These are phyloP conservation scores for Bolboschoenoplectus hybrid DNA, from an alignment of 202 grass and related monocot genomes.

Conservation along the genomic window DNA sequence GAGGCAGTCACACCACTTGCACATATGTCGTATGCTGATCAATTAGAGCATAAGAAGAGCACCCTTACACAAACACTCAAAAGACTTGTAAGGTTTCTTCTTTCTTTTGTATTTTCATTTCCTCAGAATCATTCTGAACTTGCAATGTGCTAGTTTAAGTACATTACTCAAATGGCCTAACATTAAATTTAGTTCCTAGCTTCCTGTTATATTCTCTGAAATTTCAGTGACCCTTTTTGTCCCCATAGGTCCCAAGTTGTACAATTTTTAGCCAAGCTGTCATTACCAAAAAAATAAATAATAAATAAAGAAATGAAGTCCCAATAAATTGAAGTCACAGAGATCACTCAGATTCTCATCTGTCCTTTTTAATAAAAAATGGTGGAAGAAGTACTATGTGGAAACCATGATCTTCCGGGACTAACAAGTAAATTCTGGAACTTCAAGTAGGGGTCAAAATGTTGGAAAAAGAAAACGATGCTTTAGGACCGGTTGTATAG, in stretches of 20 bases:
- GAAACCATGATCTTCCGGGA: background rate
- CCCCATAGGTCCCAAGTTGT: background rate
- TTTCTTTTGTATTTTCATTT: slow-evolving; percentile 21
- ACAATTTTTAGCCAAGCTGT: background rate
- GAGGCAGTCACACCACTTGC: slow-evolving; percentile 87
- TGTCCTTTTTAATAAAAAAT: slow-evolving; percentile 12
- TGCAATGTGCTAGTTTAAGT: slow-evolving; percentile 18
- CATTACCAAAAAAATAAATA: background rate
- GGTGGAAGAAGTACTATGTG: background rate
- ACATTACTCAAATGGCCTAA: background rate
- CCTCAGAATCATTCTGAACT: slow-evolving; percentile 11
- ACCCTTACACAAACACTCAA: slow-evolving; percentile 77
- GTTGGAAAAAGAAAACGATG: background rate
- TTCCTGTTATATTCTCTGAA: background rate
- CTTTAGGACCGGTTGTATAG: background rate
- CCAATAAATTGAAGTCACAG: background rate
- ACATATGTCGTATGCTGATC: slow-evolving; percentile 76
- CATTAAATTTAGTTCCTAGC: background rate
- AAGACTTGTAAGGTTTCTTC: slow-evolving; percentile 64
- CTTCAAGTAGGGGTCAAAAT: background rate
- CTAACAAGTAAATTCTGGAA: background rate
- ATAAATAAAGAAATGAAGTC: background rate
- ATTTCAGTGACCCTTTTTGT: background rate
- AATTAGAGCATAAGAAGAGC: slow-evolving; percentile 88
- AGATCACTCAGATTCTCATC: background rate